Conservation (phyloP, 805 yeast genomes). For the Komagataella kurtzmanii region DNA sequence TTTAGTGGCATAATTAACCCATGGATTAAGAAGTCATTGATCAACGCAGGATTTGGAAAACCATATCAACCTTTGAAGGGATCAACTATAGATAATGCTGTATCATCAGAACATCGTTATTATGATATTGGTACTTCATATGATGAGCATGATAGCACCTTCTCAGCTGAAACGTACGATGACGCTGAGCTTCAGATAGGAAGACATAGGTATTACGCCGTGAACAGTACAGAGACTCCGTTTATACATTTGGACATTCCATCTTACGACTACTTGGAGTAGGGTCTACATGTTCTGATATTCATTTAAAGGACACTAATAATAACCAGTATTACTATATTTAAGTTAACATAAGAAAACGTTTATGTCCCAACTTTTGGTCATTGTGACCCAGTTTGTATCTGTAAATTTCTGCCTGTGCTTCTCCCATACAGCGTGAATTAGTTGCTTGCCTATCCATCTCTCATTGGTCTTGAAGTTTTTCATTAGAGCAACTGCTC, state of each 20-base stretch:
- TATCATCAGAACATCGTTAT: conserved; percentile 5
- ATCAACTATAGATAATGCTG: conserved; percentile 3
- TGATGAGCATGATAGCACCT: neutral
- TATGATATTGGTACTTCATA: conserved; percentile 1
- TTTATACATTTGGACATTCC: conserved; percentile 76
- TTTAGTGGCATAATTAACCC: conserved; percentile 76
- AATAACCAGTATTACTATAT: neutral
- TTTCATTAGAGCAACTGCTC: conserved; percentile 21
- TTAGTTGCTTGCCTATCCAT: conserved; percentile 43
- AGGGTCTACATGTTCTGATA: neutral
- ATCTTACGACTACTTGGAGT: conserved; percentile 20
- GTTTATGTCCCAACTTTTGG: conserved; percentile 37
- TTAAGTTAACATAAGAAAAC: conserved; percentile 12
- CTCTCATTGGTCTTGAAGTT: conserved; percentile 22
- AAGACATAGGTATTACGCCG: conserved; percentile 20
- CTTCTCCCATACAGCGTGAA: conserved; percentile 33
- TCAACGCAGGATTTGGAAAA: conserved; percentile 64
- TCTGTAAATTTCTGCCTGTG: conserved; percentile 10
- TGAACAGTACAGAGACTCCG: conserved; percentile 54
- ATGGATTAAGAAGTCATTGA: conserved; percentile 72
- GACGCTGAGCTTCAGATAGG: conserved; percentile 2
- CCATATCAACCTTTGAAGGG: conserved; percentile 19
- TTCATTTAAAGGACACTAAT: neutral
- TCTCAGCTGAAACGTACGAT: neutral
- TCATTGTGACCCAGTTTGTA: conserved; percentile 36